Conservation (phyloP, 208 protist genomes). For the Wallacemonas sp. region DNA sequence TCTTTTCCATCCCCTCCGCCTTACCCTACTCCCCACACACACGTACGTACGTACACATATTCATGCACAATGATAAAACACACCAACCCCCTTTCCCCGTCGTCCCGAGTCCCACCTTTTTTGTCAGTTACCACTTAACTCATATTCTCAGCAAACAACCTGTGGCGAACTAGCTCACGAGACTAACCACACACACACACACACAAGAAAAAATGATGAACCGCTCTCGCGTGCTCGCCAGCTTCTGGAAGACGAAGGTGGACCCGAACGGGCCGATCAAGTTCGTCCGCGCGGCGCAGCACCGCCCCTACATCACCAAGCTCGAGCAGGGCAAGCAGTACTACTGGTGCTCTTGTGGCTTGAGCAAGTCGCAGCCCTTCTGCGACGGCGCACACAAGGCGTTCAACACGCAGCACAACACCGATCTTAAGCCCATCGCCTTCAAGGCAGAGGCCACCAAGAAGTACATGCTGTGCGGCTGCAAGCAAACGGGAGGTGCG, state of each 20-base stretch:
- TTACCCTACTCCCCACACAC: background rate
- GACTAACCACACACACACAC: too few relatives aligned
- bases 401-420: constrained; percentile 73
- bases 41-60: background rate
- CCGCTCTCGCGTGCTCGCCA: constrained; percentile 26
- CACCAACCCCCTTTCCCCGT: background rate
- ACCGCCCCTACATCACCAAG: constrained; percentile 37
- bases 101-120: background rate
- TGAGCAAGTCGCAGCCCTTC: constrained; percentile 80
- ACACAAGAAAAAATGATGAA: constrained; percentile 25
- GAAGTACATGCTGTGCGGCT: constrained; percentile 69
- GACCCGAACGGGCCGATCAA: constrained; percentile 51
- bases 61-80: background rate
- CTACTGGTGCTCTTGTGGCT: constrained; percentile 80
- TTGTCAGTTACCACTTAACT: background rate
- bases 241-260: constrained; percentile 76
- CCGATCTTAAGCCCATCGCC: constrained; percentile 51
- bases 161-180: background rate
- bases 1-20: background rate
- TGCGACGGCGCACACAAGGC: constrained; percentile 66
- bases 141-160: background rate
- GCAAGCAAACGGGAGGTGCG: constrained; percentile 62
- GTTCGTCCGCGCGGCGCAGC: constrained; percentile 46
- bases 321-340: constrained; percentile 72
- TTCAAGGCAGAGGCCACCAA: constrained; percentile 54